These are phyloP conservation scores for Panicum miliaceum DNA, from an alignment of 176 grass and related monocot genomes.

Conservation along the genomic window DNA sequence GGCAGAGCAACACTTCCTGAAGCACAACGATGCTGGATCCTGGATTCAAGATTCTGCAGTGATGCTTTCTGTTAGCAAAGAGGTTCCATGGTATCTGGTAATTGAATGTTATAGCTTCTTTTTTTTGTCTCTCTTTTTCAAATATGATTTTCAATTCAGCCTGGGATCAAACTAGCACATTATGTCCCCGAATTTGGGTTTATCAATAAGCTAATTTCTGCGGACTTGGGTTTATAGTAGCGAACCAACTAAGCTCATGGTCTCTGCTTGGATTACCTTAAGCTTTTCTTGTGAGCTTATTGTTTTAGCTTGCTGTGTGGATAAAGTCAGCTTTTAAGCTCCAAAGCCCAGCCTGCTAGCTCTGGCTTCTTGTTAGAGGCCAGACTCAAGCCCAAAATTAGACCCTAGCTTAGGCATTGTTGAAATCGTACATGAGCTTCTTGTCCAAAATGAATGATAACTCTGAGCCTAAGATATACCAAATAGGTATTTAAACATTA, in stretches of 20 bases:
- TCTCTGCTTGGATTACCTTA: slow-evolving; percentile 5
- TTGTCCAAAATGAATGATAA: slow-evolving; percentile 15
- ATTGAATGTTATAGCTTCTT: slow-evolving; percentile 18
- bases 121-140: slow-evolving; percentile 16
- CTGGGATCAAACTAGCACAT: background rate
- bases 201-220: slow-evolving; percentile 1
- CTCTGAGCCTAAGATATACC: background rate
- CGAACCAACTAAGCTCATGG: background rate
- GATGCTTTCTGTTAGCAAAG: slow-evolving; percentile 85
- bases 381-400: slow-evolving; percentile 14
- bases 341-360: background rate
- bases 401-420: slow-evolving; percentile 12
- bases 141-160: slow-evolving; percentile 12
- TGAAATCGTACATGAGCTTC: slow-evolving; percentile 13
- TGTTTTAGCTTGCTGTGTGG: slow-evolving; percentile 8
- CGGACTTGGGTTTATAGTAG: background rate
- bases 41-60: slow-evolving; percentile 96
- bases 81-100: slow-evolving; percentile 98
- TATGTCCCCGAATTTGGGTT: slow-evolving; percentile 2
- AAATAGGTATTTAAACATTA: background rate
- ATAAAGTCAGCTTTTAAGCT: background rate
- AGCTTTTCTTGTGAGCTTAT: background rate
- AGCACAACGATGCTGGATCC: slow-evolving; percentile 95
- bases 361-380: background rate
- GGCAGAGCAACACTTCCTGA: slow-evolving; percentile 96